phyloP scores from a whole-genome alignment of 768 basidiomycete species.

The Podaxis mareebaensis region DNA sequence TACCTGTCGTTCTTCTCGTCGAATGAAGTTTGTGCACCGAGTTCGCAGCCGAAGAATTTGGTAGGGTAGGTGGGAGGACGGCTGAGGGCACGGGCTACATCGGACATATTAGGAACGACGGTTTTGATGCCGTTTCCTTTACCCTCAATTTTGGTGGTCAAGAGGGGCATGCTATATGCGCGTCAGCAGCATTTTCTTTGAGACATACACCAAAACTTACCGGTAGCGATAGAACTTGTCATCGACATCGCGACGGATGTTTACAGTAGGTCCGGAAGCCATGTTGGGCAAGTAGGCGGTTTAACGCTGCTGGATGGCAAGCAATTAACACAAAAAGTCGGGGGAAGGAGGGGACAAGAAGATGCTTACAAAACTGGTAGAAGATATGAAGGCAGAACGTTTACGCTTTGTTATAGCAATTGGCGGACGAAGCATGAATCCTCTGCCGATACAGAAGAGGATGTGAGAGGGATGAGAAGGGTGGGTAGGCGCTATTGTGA shows the following conservation, averaged over 20 bases:
- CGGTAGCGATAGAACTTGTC: constrained; percentile 97
- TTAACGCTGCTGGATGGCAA: constrained; percentile 52
- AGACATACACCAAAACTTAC: constrained; percentile 37
- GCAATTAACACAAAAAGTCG: neutral
- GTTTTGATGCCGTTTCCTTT: constrained; percentile 99
- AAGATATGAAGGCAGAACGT: constrained; percentile 52
- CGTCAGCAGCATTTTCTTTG: constrained; percentile 14
- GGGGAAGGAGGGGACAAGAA: neutral
- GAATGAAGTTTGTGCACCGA: constrained; percentile 95
- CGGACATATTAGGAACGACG: constrained; percentile 97
- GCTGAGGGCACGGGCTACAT: constrained; percentile 92
- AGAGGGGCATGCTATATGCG: constrained; percentile 80
- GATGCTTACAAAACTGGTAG: constrained; percentile 51
- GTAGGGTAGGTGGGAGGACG: constrained; percentile 96
- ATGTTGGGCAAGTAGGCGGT: constrained; percentile 61
- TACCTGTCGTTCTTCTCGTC: constrained; percentile 97
- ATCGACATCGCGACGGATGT: constrained; percentile 95
- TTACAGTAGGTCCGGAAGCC: constrained; percentile 79
- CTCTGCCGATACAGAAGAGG: constrained; percentile 70
- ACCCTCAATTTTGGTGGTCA: constrained; percentile 96
- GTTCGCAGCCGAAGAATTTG: constrained; percentile 99
- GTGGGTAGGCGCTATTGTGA: constrained; percentile 67
- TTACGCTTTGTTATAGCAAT: constrained; percentile 70
- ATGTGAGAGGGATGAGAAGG: constrained; percentile 39
- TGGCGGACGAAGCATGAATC: constrained; percentile 95